These are phyloP conservation scores for Penicillium sp. DNA, from an alignment of 2,329 filamentous ascomycete genomes.

Conservation along the genomic window DNA sequence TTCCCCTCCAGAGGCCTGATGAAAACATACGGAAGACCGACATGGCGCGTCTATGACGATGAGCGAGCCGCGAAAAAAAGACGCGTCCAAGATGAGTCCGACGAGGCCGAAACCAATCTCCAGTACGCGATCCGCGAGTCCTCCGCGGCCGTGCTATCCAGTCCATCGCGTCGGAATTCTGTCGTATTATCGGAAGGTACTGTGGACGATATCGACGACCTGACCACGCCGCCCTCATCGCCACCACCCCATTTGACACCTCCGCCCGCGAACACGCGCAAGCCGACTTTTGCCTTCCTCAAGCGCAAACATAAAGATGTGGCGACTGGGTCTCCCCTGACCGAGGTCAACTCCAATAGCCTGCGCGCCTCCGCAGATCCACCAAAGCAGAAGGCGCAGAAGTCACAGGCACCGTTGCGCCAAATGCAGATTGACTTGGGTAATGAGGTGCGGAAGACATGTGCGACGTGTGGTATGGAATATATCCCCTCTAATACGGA, in stretches of 20 bases:
- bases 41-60: slow-evolving; percentile 50
- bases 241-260: slow-evolving; percentile 49
- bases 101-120: slow-evolving; percentile 47
- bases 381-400: slow-evolving; percentile 34
- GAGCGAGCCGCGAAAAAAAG: slow-evolving; percentile 48
- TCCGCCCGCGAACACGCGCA: slow-evolving; percentile 46
- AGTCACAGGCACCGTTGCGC: slow-evolving; percentile 42
- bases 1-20: slow-evolving; percentile 44
- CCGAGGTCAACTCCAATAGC: slow-evolving; percentile 49
- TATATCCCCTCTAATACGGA: slow-evolving; percentile 64
- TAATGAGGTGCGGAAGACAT: slow-evolving; percentile 57
- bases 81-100: slow-evolving; percentile 44
- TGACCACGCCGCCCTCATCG: slow-evolving; percentile 55
- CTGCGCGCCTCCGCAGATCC: slow-evolving; percentile 42
- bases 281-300: slow-evolving; percentile 54
- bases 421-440: slow-evolving; percentile 65
- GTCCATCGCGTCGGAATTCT: slow-evolving; percentile 49
- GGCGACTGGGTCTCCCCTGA: slow-evolving; percentile 37
- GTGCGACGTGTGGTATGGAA: slow-evolving; percentile 65
- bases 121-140: slow-evolving; percentile 52
- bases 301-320: slow-evolving; percentile 45
- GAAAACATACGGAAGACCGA: slow-evolving; percentile 51
- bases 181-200: slow-evolving; percentile 45
- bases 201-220: slow-evolving; percentile 41
- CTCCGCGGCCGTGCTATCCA: slow-evolving; percentile 46